Conservation (phyloP, 2,329 filamentous ascomycete species). For the Sclerotinia nivalis region DNA sequence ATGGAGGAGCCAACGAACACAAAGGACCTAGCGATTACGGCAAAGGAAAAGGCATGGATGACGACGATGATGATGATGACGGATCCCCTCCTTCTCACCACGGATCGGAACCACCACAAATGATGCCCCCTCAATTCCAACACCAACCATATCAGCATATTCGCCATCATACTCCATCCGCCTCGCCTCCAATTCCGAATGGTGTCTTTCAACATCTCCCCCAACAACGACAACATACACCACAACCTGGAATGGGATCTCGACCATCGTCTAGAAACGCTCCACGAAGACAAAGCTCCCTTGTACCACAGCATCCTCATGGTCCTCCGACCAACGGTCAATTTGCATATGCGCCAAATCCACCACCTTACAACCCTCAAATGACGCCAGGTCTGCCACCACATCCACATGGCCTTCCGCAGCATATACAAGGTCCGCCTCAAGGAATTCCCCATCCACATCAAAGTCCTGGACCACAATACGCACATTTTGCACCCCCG, state of each 20-base stretch:
- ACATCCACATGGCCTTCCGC: slow-evolving; percentile 44
- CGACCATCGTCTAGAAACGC: slow-evolving; percentile 80
- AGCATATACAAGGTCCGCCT: slow-evolving; percentile 32
- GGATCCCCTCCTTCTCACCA: slow-evolving; percentile 60
- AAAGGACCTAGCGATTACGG: slow-evolving; percentile 94
- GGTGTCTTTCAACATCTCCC: slow-evolving; percentile 42
- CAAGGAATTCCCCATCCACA: slow-evolving; percentile 35
- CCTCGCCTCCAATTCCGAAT: slow-evolving; percentile 80
- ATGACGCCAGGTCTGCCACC: slow-evolving; percentile 43
- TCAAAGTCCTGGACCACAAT: slow-evolving; percentile 44
- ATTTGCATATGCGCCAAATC: slow-evolving; percentile 83
- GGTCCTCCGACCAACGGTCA: slow-evolving; percentile 58
- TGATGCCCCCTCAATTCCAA: slow-evolving; percentile 71
- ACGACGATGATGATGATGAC: slow-evolving; percentile 71
- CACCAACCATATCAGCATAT: slow-evolving; percentile 77
- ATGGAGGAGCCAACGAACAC: slow-evolving; percentile 90
- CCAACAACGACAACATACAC: slow-evolving; percentile 71
- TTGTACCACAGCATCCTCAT: slow-evolving; percentile 65
- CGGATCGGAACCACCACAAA: slow-evolving; percentile 52
- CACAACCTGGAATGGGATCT: slow-evolving; percentile 74
- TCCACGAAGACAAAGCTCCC: slow-evolving; percentile 71
- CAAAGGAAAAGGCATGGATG: slow-evolving; percentile 67
- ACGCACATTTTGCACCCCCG: slow-evolving; percentile 45
- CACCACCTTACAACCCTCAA: slow-evolving; percentile 78
- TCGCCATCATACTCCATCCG: slow-evolving; percentile 78